These are phyloP conservation scores for Ogataea saltuana DNA, from an alignment of 805 yeast genomes.

Conservation along the genomic window DNA sequence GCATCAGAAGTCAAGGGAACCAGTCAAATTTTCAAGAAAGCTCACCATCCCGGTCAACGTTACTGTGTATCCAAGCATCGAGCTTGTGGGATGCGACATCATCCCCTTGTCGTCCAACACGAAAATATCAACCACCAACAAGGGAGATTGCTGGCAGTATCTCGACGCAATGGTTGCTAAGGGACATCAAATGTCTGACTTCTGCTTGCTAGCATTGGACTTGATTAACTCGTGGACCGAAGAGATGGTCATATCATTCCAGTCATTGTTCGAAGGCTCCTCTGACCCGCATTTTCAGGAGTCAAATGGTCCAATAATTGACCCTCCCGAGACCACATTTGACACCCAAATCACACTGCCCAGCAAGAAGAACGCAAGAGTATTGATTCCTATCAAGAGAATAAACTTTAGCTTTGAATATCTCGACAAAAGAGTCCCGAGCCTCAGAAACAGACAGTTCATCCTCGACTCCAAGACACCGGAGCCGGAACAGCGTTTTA, in stretches of 20 bases:
- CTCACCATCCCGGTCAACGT: conserved; percentile 68
- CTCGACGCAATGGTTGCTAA: conserved; percentile 32
- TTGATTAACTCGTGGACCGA: conserved; percentile 80
- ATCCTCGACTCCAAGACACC: conserved; percentile 55
- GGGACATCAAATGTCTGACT: conserved; percentile 47
- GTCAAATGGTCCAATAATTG: conserved; percentile 19
- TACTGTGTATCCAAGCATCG: conserved; percentile 72
- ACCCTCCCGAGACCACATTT: conserved; percentile 21
- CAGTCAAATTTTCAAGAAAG: conserved; percentile 46
- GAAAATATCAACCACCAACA: conserved; percentile 28
- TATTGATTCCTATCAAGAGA: conserved; percentile 70
- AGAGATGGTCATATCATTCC: conserved; percentile 39
- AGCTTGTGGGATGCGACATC: conserved; percentile 73
- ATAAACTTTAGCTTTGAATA: conserved; percentile 44
- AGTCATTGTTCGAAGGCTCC: conserved; percentile 26
- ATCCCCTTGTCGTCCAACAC: conserved; percentile 50
- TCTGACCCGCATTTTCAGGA: conserved; percentile 26
- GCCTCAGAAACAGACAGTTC: conserved; percentile 68
- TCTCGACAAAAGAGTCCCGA: conserved; percentile 62
- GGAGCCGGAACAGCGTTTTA: conserved; percentile 55
- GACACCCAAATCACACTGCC: conserved; percentile 20
- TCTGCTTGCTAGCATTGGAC: conserved; percentile 69
- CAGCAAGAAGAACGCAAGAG: conserved; percentile 43
- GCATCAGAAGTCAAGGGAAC: conserved; percentile 32
- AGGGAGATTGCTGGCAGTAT: conserved; percentile 35